phyloP scores from a whole-genome alignment of 1,284 basidiomycete genomes.

The Calocybe gambosa region DNA sequence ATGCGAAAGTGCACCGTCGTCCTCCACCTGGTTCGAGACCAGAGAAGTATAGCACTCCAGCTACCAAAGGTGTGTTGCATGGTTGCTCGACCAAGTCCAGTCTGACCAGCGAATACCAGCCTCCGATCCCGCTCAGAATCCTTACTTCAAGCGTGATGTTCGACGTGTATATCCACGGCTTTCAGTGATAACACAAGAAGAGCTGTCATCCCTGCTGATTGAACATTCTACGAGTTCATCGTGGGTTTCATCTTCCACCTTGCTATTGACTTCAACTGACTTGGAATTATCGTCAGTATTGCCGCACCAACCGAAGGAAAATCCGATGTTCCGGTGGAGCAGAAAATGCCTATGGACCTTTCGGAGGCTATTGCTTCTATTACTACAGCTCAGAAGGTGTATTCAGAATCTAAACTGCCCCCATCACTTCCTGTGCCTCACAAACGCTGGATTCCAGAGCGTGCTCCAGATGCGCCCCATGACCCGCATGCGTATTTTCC shows the following conservation, averaged over 20 bases:
- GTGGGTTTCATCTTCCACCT: conserved; percentile 38
- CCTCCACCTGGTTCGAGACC: conserved; percentile 85
- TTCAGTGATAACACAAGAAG: conserved; percentile 75
- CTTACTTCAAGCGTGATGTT: conserved; percentile 94
- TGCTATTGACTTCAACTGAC: background rate
- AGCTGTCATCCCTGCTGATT: conserved; percentile 78
- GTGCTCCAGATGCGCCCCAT: conserved; percentile 68
- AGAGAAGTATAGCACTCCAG: conserved; percentile 81
- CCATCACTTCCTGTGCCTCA: conserved; percentile 59
- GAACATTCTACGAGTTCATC: conserved; percentile 64
- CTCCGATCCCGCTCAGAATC: conserved; percentile 77
- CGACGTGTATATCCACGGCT: conserved; percentile 87
- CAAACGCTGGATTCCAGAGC: conserved; percentile 68
- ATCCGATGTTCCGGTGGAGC: conserved; percentile 41
- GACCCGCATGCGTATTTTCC: conserved; percentile 78
- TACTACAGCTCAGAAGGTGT: conserved; percentile 54
- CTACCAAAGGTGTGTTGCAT: conserved; percentile 68
- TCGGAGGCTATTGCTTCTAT: conserved; percentile 67
- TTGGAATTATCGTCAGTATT: conserved; percentile 36
- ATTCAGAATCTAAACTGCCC: conserved; percentile 62
- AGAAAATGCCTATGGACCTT: conserved; percentile 47
- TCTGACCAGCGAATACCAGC: conserved; percentile 35
- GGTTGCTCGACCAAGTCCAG: conserved; percentile 8
- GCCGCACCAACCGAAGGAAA: conserved; percentile 48
- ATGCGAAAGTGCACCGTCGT: conserved; percentile 67